Base-by-base conservation (phyloP, 192 early-diverging fungal species). In the Radiomyces spectabilis region DNA sequence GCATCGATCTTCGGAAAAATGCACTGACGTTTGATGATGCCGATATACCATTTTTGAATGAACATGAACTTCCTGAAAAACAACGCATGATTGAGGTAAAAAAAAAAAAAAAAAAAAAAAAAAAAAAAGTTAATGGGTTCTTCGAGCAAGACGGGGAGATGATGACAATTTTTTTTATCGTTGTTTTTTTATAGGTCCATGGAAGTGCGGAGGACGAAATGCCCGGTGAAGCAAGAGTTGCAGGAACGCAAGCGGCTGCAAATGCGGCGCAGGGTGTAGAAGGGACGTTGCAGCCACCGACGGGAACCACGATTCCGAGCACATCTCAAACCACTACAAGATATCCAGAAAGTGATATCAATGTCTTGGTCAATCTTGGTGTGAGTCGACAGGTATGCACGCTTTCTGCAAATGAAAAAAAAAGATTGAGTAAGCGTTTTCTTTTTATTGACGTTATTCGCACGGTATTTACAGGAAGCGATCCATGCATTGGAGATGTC, bases 1-100 rank as follows among this genome's bases (percentile, higher is more conserved):
- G 84, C 53, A 97, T 97, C 62, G 95, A 99, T 66, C 66, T 99
- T 49, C 75, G 74, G 51, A 88, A 85, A 51, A 84, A 95, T 51
- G 77, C 70, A 1, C 72, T 99, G 42, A 72, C 87, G 2, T 92
- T 99, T 62, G 79, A 89, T 46, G 85, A 72, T 5, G 72, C 85
- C 50, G 78, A 81, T 30, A 83, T 97, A 48, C 84, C 83, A 21
- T 99, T 99, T 66, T 67, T 97, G 46, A 66, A 83, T 4, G 96
- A 99, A 61, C 95, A 97, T 66, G 85, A 90, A 70, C 70, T 96
- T 4, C 95, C 95, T 12, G 86, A 77, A 54, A 77, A 81, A 37
- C 62, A 73, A 16, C 45, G 68, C 9, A 55, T 63, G 34, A 70
- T 70, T 10, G 68, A 70, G 33, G 56, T 58, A 50, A 48, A 35